phyloP scores from a whole-genome alignment of 1,284 basidiomycete genomes.

The Cryptococcus jaspeensis region DNA sequence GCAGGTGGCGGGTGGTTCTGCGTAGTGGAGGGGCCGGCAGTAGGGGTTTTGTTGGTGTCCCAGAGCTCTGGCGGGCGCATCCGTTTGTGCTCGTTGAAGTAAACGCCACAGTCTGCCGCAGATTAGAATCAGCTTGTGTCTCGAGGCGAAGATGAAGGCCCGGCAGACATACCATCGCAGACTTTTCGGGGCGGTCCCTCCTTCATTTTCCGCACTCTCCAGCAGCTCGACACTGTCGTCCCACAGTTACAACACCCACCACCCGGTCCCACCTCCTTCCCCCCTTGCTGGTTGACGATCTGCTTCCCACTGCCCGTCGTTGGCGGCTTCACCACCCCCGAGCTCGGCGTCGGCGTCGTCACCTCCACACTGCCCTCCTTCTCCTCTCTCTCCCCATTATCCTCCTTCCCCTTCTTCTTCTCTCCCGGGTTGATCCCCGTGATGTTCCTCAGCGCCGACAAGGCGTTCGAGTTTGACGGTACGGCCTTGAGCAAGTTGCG shows the following conservation, averaged over 20 bases:
- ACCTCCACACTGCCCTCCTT: constrained; percentile 5
- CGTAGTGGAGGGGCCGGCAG: background rate
- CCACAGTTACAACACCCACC: constrained; percentile 46
- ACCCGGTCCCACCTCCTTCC: background rate
- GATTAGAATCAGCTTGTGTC: background rate
- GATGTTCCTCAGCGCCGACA: constrained; percentile 15
- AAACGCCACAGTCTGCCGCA: constrained; percentile 40
- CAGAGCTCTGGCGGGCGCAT: constrained; percentile 48
- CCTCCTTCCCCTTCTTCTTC: background rate
- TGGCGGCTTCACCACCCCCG: background rate
- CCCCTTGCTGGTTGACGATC: background rate
- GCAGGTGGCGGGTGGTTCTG: background rate
- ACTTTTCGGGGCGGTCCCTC: constrained; percentile 42
- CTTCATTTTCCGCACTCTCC: constrained; percentile 42
- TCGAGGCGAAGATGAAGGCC: background rate
- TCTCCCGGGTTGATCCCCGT: constrained; percentile 9
- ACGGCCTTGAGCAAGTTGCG: constrained; percentile 41
- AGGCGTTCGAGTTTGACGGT: constrained; percentile 20
- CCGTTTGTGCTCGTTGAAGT: constrained; percentile 47
- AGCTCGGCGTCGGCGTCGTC: constrained; percentile 14
- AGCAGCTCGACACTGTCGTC: constrained; percentile 34
- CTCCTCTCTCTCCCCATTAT: constrained; percentile 4
- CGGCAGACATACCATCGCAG: constrained; percentile 41
- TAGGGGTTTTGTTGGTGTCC: constrained; percentile 12
- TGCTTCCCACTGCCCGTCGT: background rate